Evolutionary conservation across 1,284 basidiomycete species (phyloP).

Genomic region (Uromyces viciae-fabae): DNA sequence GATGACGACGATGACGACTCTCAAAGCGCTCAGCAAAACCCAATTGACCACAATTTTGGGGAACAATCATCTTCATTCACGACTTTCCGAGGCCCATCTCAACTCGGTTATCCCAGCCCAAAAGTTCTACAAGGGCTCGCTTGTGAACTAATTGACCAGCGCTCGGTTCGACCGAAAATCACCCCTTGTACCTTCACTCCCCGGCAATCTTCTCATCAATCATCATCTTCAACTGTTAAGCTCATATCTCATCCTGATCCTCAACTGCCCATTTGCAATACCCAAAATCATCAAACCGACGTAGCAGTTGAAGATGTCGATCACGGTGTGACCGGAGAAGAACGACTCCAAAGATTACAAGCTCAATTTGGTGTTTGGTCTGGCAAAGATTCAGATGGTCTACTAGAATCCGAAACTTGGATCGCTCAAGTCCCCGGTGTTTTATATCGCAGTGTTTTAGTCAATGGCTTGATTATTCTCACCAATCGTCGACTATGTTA

Average conservation of each 20-base stretch:
- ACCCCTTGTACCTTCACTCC: neutral
- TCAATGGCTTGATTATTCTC: constrained; percentile 50
- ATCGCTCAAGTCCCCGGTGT: constrained; percentile 48
- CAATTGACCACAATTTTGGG: neutral
- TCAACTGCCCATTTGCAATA: neutral
- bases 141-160: constrained; percentile 8
- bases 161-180: neutral
- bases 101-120: constrained; percentile 10
- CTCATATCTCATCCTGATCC: neutral
- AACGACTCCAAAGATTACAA: constrained; percentile 45
- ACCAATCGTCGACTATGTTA: constrained; percentile 51
- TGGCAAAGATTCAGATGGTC: constrained; percentile 33
- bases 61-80: neutral
- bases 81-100: neutral
- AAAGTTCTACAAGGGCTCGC: constrained; percentile 15
- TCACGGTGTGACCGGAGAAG: neutral
- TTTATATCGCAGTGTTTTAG: constrained; percentile 50
- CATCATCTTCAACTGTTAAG: no score
- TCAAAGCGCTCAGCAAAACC: neutral
- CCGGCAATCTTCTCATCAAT: neutral
- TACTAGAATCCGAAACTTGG: constrained; percentile 48
- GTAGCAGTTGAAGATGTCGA: neutral
- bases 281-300: neutral
- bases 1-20: constrained; percentile 9
- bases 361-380: constrained; percentile 50